Base-by-base conservation (phyloP, 805 yeast species). In the Tetrapisispora fleetii region DNA sequence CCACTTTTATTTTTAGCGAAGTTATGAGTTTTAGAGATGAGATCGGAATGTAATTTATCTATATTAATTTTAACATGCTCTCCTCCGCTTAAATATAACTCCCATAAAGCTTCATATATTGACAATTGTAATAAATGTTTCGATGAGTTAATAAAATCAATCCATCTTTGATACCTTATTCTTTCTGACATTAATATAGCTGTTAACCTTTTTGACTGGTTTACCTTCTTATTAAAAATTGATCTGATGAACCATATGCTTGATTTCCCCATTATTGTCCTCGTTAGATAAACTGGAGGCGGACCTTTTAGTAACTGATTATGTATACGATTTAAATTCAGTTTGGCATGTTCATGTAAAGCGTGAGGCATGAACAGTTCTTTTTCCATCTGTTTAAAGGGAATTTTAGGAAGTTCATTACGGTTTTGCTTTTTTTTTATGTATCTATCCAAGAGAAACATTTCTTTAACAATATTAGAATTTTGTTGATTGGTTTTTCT, bases 171-270 rank as follows among this genome's bases (percentile, higher is more conserved):
- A 40, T 56, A 50, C 27, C 47, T 43, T 8, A 33, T 39, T 46
- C 55, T 63, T 39, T 57, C 62, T 3, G 40, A 37, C n/a, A 55
- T 48, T 28, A 64, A 55, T 1, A 61, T 33, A 13, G 45, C 43
- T 3, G 59, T 57, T 14, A 64, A 40, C 2, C 45, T 51, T 33
- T 53, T 58, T 2, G 67, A 62, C 48, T 64, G 67, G 3, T 52
- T 49, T 32, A 50, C 51, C 10, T 52, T 52, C 37, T 59, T 64
- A 50, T 64, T 65, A 5, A 64, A 28, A 0, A 63, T 55, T 5
- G 64, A 58, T 40, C 67, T 50, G 4, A 64, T 54, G 48, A 64
- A 65, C 67, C 65, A 64, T 3, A 65, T 56, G 27, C 50, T 55
- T 16, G 57, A 48, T 18, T 51, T 54, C 4, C 64, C 64, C 6